Conservation (phyloP, 2,329 filamentous ascomycete genomes). For the Phyllosticta citribraziliensis region DNA sequence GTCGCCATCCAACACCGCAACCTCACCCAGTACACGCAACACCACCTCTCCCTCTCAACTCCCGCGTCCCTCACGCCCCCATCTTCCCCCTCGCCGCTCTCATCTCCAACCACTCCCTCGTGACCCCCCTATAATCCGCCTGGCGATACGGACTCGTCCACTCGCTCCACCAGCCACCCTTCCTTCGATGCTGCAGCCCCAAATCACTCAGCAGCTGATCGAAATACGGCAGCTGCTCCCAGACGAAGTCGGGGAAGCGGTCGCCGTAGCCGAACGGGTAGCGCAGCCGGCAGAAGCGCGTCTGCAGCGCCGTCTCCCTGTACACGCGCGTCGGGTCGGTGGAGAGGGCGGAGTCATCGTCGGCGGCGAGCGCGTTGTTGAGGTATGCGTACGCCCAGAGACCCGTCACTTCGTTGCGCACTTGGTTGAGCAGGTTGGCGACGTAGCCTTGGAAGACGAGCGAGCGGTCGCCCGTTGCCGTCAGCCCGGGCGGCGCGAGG, state of each 20-base stretch:
- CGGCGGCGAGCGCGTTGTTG: conserved; percentile 26
- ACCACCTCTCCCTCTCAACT: no score
- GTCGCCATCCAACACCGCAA: no score
- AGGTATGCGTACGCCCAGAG: conserved; percentile 53
- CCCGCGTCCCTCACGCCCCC: no score
- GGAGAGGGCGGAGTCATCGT: conserved; percentile 3
- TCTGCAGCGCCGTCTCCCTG: conserved; percentile 46
- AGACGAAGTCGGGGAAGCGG: conserved; percentile 59
- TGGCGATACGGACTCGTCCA: conserved; percentile 48
- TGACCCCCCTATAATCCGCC: conserved; percentile 47
- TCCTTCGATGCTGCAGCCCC: conserved; percentile 47
- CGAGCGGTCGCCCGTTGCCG: conserved; percentile 17
- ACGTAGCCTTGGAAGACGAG: conserved; percentile 31
- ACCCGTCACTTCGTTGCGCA: conserved; percentile 30
- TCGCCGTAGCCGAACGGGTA: conserved; percentile 57
- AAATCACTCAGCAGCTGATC: conserved; percentile 59
- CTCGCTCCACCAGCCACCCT: conserved; percentile 41
- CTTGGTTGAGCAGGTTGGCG: conserved; percentile 27
- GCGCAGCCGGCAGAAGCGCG: conserved; percentile 59
- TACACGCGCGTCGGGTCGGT: conserved; percentile 13
- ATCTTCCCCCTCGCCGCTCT: not conserved
- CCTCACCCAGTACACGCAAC: no score
- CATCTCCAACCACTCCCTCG: conserved; percentile 41
- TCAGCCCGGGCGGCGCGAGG: conserved; percentile 27
- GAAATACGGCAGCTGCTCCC: conserved; percentile 65